These are phyloP conservation scores for Cyclotella baltica DNA, from an alignment of 108 stramenopile species.

Conservation along the genomic window DNA sequence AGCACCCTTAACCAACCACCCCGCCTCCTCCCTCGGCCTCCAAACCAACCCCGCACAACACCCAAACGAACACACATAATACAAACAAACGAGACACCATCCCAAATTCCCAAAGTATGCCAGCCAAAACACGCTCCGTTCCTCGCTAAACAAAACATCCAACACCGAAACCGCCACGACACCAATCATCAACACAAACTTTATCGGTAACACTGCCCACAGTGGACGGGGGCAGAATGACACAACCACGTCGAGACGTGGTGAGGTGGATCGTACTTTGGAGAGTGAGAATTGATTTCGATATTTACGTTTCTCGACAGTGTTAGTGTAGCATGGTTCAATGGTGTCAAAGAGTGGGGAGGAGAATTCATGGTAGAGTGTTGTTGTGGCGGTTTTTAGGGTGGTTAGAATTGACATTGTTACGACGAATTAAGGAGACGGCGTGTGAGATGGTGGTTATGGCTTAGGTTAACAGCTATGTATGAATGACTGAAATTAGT, in stretches of 20 bases:
- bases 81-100: neutral
- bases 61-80: slow-evolving; percentile 13
- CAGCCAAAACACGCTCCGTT: slow-evolving; percentile 10
- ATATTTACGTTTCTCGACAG: neutral
- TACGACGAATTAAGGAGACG: too few relatives aligned
- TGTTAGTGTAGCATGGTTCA: neutral
- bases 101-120: slow-evolving; percentile 33
- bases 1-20: neutral
- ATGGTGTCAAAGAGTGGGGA: slow-evolving; percentile 12
- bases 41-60: slow-evolving; percentile 6
- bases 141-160: neutral
- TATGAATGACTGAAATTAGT: too few relatives aligned
- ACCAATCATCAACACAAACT: slow-evolving; percentile 15
- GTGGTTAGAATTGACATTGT: neutral
- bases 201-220: neutral
- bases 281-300: neutral
- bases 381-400: neutral
- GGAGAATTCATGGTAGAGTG: slow-evolving; percentile 12
- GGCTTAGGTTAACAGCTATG: too few relatives aligned
- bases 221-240: slow-evolving; percentile 20
- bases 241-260: slow-evolving; percentile 4
- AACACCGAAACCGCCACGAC: slow-evolving; percentile 4
- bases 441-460: too few relatives aligned
- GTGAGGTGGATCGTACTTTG: neutral
- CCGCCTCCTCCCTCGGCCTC: neutral